Percentiles rank a stretch among this genome's conserved stretches.
Conservation (phyloP, 2,329 filamentous ascomycete species). For the Colletotrichum sp. region DNA sequence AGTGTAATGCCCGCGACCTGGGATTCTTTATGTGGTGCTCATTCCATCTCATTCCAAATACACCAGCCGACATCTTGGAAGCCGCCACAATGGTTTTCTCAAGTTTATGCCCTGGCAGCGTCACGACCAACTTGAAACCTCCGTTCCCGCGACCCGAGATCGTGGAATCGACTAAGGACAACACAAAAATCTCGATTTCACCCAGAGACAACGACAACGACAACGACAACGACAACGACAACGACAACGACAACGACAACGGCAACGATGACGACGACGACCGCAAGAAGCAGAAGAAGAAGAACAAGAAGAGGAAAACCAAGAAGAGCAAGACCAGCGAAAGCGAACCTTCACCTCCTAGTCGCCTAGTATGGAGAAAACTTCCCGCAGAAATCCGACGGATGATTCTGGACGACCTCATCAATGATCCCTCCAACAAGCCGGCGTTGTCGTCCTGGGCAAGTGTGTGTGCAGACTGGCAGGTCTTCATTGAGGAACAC, state of each 20-base stretch:
- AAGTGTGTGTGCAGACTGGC: neutral
- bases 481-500: neutral
- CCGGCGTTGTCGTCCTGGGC: neutral
- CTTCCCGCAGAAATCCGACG: neutral
- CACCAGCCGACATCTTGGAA: neutral
- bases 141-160: neutral
- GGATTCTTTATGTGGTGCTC: accelerated
- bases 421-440: neutral
- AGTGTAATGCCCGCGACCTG: neutral
- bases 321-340: neutral
- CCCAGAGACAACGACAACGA: neutral
- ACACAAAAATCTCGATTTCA: neutral
- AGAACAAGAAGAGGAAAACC: neutral
- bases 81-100: neutral
- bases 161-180: neutral
- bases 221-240: no score
- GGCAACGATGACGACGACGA: neutral
- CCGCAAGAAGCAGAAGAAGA: neutral
- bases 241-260: no score
- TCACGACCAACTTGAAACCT: neutral
- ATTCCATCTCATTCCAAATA: neutral
- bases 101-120: neutral
- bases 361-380: neutral
- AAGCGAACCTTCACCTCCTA: neutral
- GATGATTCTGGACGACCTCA: neutral